Base-by-base conservation (phyloP, 345 rosid genomes). In the Aegle marmelos region DNA sequence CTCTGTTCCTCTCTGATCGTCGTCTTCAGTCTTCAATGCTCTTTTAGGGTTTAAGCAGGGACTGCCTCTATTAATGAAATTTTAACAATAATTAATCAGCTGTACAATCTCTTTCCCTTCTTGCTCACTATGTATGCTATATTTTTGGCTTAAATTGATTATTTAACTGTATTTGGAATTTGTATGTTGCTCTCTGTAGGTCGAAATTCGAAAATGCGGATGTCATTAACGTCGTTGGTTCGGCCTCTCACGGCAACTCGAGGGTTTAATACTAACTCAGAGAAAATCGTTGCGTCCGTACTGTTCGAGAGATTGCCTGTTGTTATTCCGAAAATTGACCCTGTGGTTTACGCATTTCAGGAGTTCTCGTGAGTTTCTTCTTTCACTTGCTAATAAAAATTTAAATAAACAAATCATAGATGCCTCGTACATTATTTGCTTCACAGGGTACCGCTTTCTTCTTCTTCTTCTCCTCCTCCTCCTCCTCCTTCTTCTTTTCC, bases 251-350 rank as follows among this genome's bases (percentile, higher is more conserved):
- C 57, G 56, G 54, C 79, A 45, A 79, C 65, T 41, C 80, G 95
- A 73, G 86, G 90, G 34, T 89, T 91, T 74, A 85, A 88, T 79
- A 86, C 94, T 72, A 86, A 79, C 83, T 79, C 98, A n/a, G 93
- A 91, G 30, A 89, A 91, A 79, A 84, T 96, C 34, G 90, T 94
- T 36, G 97, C 98, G 27, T 94, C 97, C n/a, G 98, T 96, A 22
- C 85, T 94, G 59, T 96, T 96, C 70, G 99, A 94, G 92, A 88
- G 99, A 80, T 79, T 94, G 70, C 98, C 97, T 2, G 95, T 96
- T 60, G 97, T 96, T 60, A 80, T 94, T 59, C 99, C 98, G 25
- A 89, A 92, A 85, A 91, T 95, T 34, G 98, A 96, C 78, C 97
- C 98, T 13, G 89, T 86, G 62, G 92, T 92, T 60, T 94, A 90